Evolutionary conservation across 768 basidiomycete species (phyloP), one percentile per base, ranked within the genome.

Genomic region (Boletus rufocinnamomeus): DNA sequence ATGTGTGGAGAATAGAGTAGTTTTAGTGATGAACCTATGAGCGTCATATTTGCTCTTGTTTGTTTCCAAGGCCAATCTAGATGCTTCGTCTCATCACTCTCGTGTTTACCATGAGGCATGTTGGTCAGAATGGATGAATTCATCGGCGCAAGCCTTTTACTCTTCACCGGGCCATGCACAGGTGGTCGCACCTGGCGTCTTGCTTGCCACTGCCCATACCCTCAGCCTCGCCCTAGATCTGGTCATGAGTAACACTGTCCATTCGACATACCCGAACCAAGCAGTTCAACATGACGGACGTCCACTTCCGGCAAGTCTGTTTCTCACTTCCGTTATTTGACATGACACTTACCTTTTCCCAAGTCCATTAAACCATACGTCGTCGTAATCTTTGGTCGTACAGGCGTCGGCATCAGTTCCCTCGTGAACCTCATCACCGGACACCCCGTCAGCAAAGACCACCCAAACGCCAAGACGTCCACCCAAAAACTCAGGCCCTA

Each of bases 321-420:
- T 40, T 25, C 5, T 34, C n/a, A 21, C 34, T 1, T 30, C 40
- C 17, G 0, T 43, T 27, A 16, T 10, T 14, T 32, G 13, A 44
- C 19, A 2, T n/a, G 4, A 11, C 40, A 8, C 28, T 48, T 40
- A 51, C 32, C 4, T 35, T 21, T 19, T 11, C 16, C 28, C 9
- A 46, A 60, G 60, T n/a, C n/a, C 17, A 30, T 21, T 2, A 49
- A 50, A 30, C 64, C 66, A 10, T 59, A 64, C 43, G 63, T 71
- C 23, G 63, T 71, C 50, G 67, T 71, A 1, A 54, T 73, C 47
- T 73, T 71, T 16, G 70, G 71, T 19, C 65, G 51, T 23, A 69
- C 71, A 0, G 70, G 70, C 0, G 71, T 63, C 8, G 70, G 70
- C 21, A 38, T 71, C 49, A 72, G 71, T 16, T 72, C 70, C 17